These are phyloP conservation scores for Bruguiera gymnorhiza DNA, from an alignment of 345 rosid species.

Conservation along the genomic window DNA sequence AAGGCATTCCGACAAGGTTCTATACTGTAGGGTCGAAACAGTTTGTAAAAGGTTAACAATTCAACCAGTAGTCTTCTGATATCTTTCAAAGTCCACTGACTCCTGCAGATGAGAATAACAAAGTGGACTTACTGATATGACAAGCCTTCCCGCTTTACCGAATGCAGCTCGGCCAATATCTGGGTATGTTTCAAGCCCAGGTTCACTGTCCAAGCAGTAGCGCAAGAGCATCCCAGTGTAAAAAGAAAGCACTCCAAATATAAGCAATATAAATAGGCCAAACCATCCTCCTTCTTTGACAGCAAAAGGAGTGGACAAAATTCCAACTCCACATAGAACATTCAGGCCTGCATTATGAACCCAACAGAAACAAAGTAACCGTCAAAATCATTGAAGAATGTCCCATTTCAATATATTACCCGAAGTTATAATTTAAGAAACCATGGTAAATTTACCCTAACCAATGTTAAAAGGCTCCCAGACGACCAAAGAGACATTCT, in stretches of 20 bases:
- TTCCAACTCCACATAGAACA: slow-evolving; percentile 95
- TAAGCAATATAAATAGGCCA: slow-evolving; percentile 56
- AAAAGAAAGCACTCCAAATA: slow-evolving; percentile 67
- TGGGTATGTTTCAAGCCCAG: slow-evolving; percentile 84
- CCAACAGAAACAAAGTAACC: neutral
- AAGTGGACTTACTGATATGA: slow-evolving; percentile 57
- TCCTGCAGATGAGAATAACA: neutral
- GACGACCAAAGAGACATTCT: neutral
- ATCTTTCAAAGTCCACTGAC: too few relatives aligned
- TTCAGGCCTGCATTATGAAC: slow-evolving; percentile 55
- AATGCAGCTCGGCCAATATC: slow-evolving; percentile 96
- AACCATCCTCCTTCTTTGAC: slow-evolving; percentile 93
- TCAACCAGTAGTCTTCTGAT: too few relatives aligned
- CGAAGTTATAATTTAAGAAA: neutral
- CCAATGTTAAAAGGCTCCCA: neutral
- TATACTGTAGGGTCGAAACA: too few relatives aligned
- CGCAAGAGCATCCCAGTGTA: slow-evolving; percentile 90
- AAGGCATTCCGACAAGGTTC: too few relatives aligned
- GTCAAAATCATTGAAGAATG: neutral
- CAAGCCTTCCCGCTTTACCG: slow-evolving; percentile 65
- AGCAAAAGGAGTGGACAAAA: slow-evolving; percentile 87
- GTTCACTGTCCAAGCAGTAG: slow-evolving; percentile 79
- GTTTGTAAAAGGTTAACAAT: too few relatives aligned
- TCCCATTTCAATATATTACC: neutral
- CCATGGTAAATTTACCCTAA: too few relatives aligned